Evolutionary conservation across 192 early-diverging fungal species (phyloP).

Genomic region (Backusella tuberculispora): DNA sequence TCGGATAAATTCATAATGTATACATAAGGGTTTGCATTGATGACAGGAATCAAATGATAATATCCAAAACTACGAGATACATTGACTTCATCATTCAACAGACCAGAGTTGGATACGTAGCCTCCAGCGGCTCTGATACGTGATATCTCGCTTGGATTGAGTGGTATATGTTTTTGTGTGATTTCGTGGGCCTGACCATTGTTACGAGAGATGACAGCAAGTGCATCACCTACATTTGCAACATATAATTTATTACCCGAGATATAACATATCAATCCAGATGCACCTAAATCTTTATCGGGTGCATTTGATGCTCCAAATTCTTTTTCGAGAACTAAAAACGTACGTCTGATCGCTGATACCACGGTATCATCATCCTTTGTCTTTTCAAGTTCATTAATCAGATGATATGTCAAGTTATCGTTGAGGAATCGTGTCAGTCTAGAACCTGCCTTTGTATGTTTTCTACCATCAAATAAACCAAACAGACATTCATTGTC

Average conservation of each 20-base stretch:
- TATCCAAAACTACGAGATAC: slow-evolving; percentile 87
- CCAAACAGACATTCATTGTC: slow-evolving; percentile 91
- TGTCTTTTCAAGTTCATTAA: slow-evolving; percentile 75
- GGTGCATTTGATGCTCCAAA: slow-evolving; percentile 47
- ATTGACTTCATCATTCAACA: slow-evolving; percentile 75
- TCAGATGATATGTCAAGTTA: slow-evolving; percentile 67
- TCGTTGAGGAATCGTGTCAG: slow-evolving; percentile 74
- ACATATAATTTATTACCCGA: slow-evolving; percentile 78
- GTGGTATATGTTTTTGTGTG: slow-evolving; percentile 72
- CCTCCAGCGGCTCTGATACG: slow-evolving; percentile 82
- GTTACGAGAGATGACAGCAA: slow-evolving; percentile 73
- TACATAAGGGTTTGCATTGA: slow-evolving; percentile 86
- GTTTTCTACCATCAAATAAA: slow-evolving; percentile 76
- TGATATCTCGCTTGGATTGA: slow-evolving; percentile 68
- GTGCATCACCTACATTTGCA: slow-evolving; percentile 84
- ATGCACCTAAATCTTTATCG: slow-evolving; percentile 58
- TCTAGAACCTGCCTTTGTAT: slow-evolving; percentile 48
- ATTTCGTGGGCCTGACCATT: slow-evolving; percentile 69
- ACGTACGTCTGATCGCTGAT: slow-evolving; percentile 76
- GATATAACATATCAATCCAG: slow-evolving; percentile 81
- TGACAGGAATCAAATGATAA: slow-evolving; percentile 76
- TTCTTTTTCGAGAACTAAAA: slow-evolving; percentile 84
- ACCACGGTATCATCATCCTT: slow-evolving; percentile 58
- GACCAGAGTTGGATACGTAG: slow-evolving; percentile 73
- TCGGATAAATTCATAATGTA: slow-evolving; percentile 72